Evolutionary conservation across 768 basidiomycete species (phyloP).

Genomic region (Rhizopogon salebrosus): DNA sequence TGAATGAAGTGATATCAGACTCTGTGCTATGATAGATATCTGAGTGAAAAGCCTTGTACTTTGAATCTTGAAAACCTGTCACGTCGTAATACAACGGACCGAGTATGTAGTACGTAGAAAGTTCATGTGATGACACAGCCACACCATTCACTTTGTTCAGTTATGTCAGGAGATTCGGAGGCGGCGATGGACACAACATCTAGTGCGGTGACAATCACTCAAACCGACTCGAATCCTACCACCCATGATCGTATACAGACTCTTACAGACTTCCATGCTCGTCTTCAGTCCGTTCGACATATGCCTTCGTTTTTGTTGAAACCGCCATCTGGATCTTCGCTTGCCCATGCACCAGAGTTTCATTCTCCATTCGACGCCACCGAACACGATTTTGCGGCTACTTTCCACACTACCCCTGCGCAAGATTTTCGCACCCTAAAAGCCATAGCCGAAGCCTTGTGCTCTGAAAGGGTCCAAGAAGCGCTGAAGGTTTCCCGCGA

Average conservation of each 20-base stretch:
- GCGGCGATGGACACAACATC: conserved; percentile 4
- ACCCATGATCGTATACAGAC: conserved; percentile 42
- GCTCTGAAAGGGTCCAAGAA: conserved; percentile 50
- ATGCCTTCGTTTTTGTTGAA: conserved; percentile 42
- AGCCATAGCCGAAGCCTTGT: conserved; percentile 41
- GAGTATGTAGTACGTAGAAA: too few relatives aligned
- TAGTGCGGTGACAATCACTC: background rate
- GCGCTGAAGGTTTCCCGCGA: conserved; percentile 51
- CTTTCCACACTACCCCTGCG: conserved; percentile 22
- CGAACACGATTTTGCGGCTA: conserved; percentile 23
- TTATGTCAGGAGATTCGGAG: background rate
- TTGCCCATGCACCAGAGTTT: conserved; percentile 20
- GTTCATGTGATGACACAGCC: too few relatives aligned
- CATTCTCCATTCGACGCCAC: conserved; percentile 23
- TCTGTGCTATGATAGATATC: too few relatives aligned
- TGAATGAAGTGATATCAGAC: background rate
- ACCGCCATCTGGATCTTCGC: conserved; percentile 24
- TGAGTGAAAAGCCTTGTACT: too few relatives aligned
- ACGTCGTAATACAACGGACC: too few relatives aligned
- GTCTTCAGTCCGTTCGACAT: conserved; percentile 40
- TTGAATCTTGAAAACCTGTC: too few relatives aligned
- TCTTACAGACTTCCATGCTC: conserved; percentile 40
- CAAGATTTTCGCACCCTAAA: conserved; percentile 44
- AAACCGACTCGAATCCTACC: conserved; percentile 11
- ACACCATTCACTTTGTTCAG: too few relatives aligned